Percentiles rank a stretch among this genome's conserved stretches.
Conservation (phyloP, 176 grass and related monocot species). For the Triticum monococcum region DNA sequence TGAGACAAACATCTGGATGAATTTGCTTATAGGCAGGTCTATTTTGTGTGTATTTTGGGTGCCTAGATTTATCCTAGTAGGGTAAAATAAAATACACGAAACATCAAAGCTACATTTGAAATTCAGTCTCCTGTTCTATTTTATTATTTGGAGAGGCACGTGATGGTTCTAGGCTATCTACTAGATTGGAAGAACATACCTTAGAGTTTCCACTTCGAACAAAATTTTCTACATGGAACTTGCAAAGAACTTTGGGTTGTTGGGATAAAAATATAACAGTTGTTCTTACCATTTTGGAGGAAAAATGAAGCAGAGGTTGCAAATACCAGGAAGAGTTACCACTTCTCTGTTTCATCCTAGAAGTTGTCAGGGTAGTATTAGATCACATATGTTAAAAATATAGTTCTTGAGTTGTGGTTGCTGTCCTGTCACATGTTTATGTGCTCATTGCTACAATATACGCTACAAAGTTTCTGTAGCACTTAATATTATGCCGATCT, state of each 20-base stretch:
- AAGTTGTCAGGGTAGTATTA: neutral
- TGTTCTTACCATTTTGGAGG: neutral
- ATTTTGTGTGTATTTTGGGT: neutral
- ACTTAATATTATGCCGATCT: neutral
- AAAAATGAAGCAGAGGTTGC: neutral
- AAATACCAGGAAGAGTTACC: constrained; percentile 2
- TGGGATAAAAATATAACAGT: neutral
- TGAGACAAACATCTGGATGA: neutral
- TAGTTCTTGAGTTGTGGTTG: neutral
- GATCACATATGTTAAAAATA: neutral
- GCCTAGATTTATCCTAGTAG: neutral
- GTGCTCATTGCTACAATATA: neutral
- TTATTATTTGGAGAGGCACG: neutral
- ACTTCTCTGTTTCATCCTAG: neutral
- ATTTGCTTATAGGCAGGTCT: neutral
- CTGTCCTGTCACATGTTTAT: neutral
- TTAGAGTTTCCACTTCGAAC: neutral
- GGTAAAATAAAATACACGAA: neutral
- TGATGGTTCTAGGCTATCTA: constrained; percentile 4
- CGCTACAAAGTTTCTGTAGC: neutral
- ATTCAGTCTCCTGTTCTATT: neutral
- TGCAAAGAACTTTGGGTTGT: neutral
- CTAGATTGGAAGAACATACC: neutral
- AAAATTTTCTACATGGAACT: neutral
- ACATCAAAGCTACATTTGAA: neutral